Base-by-base conservation (phyloP, 2,329 filamentous ascomycete species). In the Thelonectria rubi region DNA sequence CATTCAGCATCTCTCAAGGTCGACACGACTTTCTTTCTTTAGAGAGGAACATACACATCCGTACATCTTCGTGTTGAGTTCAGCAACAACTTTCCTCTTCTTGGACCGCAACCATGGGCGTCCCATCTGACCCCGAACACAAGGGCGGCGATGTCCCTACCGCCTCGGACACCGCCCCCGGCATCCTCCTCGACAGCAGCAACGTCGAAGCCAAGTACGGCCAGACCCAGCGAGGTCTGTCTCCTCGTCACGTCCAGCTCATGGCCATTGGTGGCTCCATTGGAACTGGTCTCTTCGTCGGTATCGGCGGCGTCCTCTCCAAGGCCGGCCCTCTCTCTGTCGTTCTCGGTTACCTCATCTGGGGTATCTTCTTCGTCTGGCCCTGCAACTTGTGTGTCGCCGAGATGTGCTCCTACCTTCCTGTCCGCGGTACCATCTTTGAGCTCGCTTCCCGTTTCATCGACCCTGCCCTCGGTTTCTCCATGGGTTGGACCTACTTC, bases 341-440 rank as follows among this genome's bases (percentile, higher is more conserved):
- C 11, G 53, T 82, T 37, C 76, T 82, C 37, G 80, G 79, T 14
- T 82, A 81, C 68, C 66, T 79, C 50, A 75, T 80, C 69, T 81
- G 78, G 79, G 79, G 79, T 49, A 58, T 79, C 40, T 74, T 77
- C 64, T 81, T 78, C 72, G 75, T 81, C 67, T 82, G 78, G 79
- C 80, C 79, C 12, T 71, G 74, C 49, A 78, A 80, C 73, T 67
- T 82, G 62, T 79, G 76, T 64, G 78, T 87, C 34, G 85, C 83
- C 55, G 86, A 88, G 74, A 86, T 88, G 82, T 81, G 80, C 55
- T 80, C 84, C 7, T 86, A 84, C 62, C 76, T 86, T 21, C 85
- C 85, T 3, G 76, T 86, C 52, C 78, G 82, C 34, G 80, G 83
- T 46, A 82, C 82, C 15, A 83, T 86, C 45, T 84, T 85, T 42